Conservation (phyloP, 169 alveolate genomes). For the Perkinsus marinus region DNA sequence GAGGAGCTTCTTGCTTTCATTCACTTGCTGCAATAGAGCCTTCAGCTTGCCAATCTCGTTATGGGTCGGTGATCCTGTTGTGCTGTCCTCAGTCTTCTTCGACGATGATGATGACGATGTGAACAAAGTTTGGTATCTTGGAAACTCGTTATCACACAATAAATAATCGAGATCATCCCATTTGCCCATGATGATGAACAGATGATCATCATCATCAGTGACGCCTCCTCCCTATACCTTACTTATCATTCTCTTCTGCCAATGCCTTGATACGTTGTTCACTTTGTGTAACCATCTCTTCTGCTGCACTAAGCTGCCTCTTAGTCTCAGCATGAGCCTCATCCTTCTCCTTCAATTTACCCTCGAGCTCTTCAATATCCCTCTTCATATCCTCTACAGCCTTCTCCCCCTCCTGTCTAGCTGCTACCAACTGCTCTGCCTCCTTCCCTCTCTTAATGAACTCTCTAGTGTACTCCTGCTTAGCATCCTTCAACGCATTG, state of each 20-base stretch:
- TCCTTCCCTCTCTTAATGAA: neutral
- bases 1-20: neutral
- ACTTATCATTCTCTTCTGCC: neutral
- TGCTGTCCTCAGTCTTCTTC: neutral
- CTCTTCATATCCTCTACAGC: neutral
- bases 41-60: neutral
- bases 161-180: too few relatives aligned
- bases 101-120: neutral
- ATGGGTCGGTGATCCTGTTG: neutral
- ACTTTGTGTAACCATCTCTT: neutral
- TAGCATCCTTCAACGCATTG: neutral
- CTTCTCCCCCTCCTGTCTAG: neutral
- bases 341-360: neutral
- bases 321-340: neutral
- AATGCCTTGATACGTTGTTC: neutral
- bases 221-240: neutral
- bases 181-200: too few relatives aligned
- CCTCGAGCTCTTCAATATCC: neutral
- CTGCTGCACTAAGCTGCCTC: neutral
- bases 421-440: neutral
- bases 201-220: too few relatives aligned
- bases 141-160: neutral
- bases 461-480: neutral
- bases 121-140: neutral
- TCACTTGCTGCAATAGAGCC: neutral